phyloP scores from a whole-genome alignment of 2,329 filamentous ascomycete genomes.

The Microdochium paspali region DNA sequence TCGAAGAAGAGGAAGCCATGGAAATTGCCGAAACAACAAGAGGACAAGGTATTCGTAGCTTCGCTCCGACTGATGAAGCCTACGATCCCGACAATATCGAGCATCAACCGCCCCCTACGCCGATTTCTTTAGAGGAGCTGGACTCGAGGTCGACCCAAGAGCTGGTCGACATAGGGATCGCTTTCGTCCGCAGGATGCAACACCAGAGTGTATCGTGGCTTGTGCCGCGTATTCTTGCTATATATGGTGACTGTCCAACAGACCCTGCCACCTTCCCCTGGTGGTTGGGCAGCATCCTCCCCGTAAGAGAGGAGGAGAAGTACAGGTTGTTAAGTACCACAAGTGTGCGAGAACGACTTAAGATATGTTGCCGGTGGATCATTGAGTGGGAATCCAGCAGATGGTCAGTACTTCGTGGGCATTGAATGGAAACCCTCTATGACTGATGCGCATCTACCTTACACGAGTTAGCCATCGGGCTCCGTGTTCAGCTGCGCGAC shows the following conservation, averaged over 20 bases:
- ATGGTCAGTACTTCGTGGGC: slow-evolving; percentile 48
- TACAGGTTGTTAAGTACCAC: slow-evolving; percentile 64
- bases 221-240: slow-evolving; percentile 57
- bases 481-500: too few relatives aligned
- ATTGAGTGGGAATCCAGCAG: slow-evolving; percentile 57
- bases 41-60: slow-evolving; percentile 8
- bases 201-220: slow-evolving; percentile 65
- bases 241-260: slow-evolving; percentile 68
- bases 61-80: slow-evolving; percentile 12
- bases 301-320: slow-evolving; percentile 69
- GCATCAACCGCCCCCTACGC: slow-evolving; percentile 6
- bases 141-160: slow-evolving; percentile 59
- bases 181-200: slow-evolving; percentile 63
- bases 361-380: slow-evolving; percentile 76
- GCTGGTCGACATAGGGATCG: slow-evolving; percentile 54
- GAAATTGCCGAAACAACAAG: slow-evolving; percentile 58
- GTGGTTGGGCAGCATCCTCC: slow-evolving; percentile 81
- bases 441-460: slow-evolving; percentile 5
- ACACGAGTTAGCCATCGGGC: too few relatives aligned
- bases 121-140: slow-evolving; percentile 22
- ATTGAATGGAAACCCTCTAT: background rate
- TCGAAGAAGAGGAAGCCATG: slow-evolving; percentile 68
- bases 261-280: slow-evolving; percentile 76
- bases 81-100: slow-evolving; percentile 11
- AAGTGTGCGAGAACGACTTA: slow-evolving; percentile 72